Evolutionary conservation across 257 asterid genomes (phyloP).

Genomic region (Scutellaria galericulata): DNA sequence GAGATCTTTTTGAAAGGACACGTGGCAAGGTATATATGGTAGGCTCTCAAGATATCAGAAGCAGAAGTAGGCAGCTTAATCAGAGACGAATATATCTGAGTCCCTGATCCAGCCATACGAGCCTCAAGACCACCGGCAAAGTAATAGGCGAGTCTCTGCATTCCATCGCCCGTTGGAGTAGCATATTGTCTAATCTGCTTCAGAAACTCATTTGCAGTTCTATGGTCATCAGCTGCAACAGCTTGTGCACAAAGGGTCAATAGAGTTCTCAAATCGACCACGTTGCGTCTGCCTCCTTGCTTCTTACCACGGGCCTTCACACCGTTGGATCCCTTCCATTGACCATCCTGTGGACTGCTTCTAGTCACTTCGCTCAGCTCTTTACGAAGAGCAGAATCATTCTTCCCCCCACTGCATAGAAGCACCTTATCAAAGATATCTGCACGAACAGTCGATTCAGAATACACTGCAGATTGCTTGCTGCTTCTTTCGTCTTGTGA

Average conservation of each 20-base stretch:
- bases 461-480: slow-evolving; percentile 67
- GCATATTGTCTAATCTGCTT: slow-evolving; percentile 70
- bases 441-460: slow-evolving; percentile 59
- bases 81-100: slow-evolving; percentile 33
- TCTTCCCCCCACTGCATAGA: slow-evolving; percentile 71
- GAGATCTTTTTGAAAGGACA: slow-evolving; percentile 56
- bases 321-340: slow-evolving; percentile 45
- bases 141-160: slow-evolving; percentile 57
- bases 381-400: slow-evolving; percentile 71
- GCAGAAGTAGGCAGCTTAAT: slow-evolving; percentile 43
- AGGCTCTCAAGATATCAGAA: slow-evolving; percentile 51
- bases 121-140: slow-evolving; percentile 59
- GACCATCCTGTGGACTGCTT: slow-evolving; percentile 35
- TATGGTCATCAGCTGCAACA: slow-evolving; percentile 72
- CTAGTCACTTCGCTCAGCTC: slow-evolving; percentile 54
- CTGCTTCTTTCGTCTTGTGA: slow-evolving; percentile 56
- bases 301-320: slow-evolving; percentile 63
- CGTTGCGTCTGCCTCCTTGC: slow-evolving; percentile 45
- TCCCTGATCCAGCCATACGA: slow-evolving; percentile 57
- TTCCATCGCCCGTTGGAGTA: slow-evolving; percentile 50
- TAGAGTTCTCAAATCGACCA: slow-evolving; percentile 72
- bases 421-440: slow-evolving; percentile 73
- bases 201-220: slow-evolving; percentile 64
- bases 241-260: slow-evolving; percentile 83
- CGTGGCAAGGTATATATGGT: slow-evolving; percentile 49